Conservation (phyloP, 805 yeast genomes). For the Candida ficus region DNA sequence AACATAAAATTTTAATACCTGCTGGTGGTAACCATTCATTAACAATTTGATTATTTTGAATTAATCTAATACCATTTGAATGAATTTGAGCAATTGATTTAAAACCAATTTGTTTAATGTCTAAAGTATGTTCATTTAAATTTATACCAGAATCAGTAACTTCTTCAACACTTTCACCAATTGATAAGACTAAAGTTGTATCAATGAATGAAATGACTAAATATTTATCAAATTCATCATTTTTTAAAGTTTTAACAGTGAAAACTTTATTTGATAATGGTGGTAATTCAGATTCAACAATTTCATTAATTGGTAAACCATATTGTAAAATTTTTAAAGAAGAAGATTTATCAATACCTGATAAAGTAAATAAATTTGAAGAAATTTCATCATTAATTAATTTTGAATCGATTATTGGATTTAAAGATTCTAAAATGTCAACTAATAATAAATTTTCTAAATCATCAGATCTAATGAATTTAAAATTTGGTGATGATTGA, state of each 20-base stretch:
- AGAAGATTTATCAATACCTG: conserved; percentile 41
- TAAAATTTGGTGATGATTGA: conserved; percentile 18
- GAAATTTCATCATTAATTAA: conserved; percentile 27
- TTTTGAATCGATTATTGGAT: conserved; percentile 47
- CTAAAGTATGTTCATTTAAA: conserved; percentile 53
- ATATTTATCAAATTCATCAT: conserved; percentile 51
- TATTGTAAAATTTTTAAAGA: conserved; percentile 43
- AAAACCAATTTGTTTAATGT: conserved; percentile 62
- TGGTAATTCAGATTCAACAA: conserved; percentile 78
- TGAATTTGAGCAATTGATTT: conserved; percentile 69
- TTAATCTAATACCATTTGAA: conserved; percentile 61
- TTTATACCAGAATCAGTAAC: conserved; percentile 62
- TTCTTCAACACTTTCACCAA: conserved; percentile 79
- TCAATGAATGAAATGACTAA: conserved; percentile 61
- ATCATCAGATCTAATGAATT: conserved; percentile 27
- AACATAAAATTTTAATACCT: conserved; percentile 57
- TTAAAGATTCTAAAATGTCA: conserved; percentile 37
- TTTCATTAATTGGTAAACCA: conserved; percentile 54
- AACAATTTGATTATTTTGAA: conserved; percentile 26
- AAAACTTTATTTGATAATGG: conserved; percentile 55
- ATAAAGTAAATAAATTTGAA: conserved; percentile 37
- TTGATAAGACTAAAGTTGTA: conserved; percentile 65
- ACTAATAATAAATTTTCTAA: conserved; percentile 57
- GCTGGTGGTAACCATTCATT: conserved; percentile 80
- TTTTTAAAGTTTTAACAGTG: conserved; percentile 46